Evolutionary conservation across 2,329 filamentous ascomycete species (phyloP).

Genomic region (Diaporthe aspalathi): DNA sequence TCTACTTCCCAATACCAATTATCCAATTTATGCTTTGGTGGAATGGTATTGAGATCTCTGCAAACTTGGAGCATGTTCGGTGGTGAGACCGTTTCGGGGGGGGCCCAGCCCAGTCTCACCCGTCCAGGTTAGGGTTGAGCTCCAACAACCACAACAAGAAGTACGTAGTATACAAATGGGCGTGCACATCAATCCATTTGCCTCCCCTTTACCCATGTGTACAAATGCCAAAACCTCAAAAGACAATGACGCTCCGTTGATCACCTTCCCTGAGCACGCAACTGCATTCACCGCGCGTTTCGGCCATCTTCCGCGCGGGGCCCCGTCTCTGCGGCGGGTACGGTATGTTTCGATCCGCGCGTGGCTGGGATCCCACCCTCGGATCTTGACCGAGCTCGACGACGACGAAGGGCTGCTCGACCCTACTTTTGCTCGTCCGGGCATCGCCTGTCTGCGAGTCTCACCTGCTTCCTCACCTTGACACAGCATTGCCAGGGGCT

Average conservation of each 20-base stretch:
- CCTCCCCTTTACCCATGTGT: not conserved
- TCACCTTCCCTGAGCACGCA: not conserved
- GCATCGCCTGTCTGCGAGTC: not conserved
- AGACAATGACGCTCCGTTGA: not conserved
- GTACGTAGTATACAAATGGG: no score
- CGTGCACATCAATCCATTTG: not conserved
- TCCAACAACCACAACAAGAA: no score
- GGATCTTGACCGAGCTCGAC: constrained; percentile 16
- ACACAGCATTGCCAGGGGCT: not conserved
- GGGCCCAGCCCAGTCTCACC: no score
- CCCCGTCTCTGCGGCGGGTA: constrained; percentile 1
- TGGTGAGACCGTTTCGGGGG: no score
- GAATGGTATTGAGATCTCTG: not conserved
- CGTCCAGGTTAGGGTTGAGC: not conserved
- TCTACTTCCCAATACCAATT: no score
- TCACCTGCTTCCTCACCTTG: not conserved
- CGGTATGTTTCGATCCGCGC: constrained; percentile 6
- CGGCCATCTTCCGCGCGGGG: constrained; percentile 27
- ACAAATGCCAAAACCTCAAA: not conserved
- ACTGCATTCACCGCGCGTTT: constrained; percentile 17
- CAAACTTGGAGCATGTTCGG: no score
- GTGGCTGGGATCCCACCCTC: constrained; percentile 4
- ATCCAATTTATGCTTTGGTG: not conserved
- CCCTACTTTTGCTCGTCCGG: not conserved
- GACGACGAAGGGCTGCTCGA: not conserved